These are phyloP conservation scores for Citrullus amarus DNA, from an alignment of 306 rosid species.

Conservation along the genomic window DNA sequence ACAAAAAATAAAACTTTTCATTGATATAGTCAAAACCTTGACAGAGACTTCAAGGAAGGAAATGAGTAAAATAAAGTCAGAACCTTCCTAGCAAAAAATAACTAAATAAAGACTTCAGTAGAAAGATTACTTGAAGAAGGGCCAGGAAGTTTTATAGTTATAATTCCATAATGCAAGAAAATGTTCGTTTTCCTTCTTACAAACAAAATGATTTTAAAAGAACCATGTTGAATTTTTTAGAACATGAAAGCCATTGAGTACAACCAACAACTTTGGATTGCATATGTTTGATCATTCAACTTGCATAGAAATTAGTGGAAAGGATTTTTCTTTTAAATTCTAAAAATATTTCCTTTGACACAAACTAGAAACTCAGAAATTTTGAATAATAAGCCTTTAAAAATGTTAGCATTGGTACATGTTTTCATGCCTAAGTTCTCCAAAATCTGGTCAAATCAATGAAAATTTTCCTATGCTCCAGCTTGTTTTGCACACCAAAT, in stretches of 20 bases:
- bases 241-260: not conserved
- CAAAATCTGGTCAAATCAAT: not conserved
- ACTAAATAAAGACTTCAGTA: not conserved
- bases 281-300: not conserved
- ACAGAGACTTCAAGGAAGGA: not conserved
- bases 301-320: not conserved
- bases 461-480: not conserved
- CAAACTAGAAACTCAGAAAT: not conserved
- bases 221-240: conserved; percentile 1
- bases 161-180: not conserved
- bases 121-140: not conserved
- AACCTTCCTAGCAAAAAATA: not conserved
- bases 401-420: not conserved
- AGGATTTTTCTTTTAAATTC: not conserved
- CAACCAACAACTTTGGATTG: not conserved
- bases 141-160: not conserved
- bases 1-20: not conserved
- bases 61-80: not conserved
- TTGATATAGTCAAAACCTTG: not conserved
- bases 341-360: not conserved
- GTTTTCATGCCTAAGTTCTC: not conserved
- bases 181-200: not conserved
- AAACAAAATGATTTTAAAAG: not conserved
- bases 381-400: not conserved
- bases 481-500: not conserved